phyloP scores from a whole-genome alignment of 192 early-diverging fungal genomes.

The Dissophora globulifera region DNA sequence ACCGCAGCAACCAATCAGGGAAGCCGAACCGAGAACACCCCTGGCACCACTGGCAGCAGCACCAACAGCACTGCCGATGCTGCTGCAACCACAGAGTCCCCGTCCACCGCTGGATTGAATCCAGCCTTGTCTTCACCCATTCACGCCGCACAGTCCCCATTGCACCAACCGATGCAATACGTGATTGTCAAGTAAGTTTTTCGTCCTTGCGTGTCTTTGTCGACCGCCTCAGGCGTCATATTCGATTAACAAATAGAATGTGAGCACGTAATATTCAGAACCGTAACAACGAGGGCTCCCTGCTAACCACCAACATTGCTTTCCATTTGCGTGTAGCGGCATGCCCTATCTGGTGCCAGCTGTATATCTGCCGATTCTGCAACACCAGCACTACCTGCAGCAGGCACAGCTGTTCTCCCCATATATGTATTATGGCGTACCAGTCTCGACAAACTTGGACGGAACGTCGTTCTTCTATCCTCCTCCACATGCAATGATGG shows the following conservation, averaged over 20 bases:
- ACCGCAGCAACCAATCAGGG: background rate
- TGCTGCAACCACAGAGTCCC: background rate
- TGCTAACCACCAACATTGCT: too few relatives aligned
- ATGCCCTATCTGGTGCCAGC: slow-evolving; percentile 55
- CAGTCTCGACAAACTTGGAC: background rate
- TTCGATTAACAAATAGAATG: slow-evolving; percentile 42
- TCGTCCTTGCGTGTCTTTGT: too few relatives aligned
- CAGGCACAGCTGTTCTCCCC: background rate
- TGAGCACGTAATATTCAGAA: slow-evolving; percentile 32
- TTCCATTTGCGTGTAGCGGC: slow-evolving; percentile 28
- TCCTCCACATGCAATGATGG: slow-evolving; percentile 11
- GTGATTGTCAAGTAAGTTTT: slow-evolving; percentile 46
- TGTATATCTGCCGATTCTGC: slow-evolving; percentile 30
- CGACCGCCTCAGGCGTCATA: too few relatives aligned
- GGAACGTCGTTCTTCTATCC: slow-evolving; percentile 7
- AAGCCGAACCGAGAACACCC: slow-evolving; percentile 5
- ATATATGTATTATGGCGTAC: background rate
- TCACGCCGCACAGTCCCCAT: background rate
- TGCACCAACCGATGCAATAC: slow-evolving; percentile 30
- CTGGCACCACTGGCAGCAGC: background rate
- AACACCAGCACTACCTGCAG: slow-evolving; percentile 32
- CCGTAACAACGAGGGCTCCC: too few relatives aligned
- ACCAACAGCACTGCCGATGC: background rate
- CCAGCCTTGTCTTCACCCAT: background rate
- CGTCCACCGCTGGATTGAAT: too few relatives aligned